These are phyloP conservation scores for Pistacia vera DNA, from an alignment of 345 rosid species.

Conservation along the genomic window DNA sequence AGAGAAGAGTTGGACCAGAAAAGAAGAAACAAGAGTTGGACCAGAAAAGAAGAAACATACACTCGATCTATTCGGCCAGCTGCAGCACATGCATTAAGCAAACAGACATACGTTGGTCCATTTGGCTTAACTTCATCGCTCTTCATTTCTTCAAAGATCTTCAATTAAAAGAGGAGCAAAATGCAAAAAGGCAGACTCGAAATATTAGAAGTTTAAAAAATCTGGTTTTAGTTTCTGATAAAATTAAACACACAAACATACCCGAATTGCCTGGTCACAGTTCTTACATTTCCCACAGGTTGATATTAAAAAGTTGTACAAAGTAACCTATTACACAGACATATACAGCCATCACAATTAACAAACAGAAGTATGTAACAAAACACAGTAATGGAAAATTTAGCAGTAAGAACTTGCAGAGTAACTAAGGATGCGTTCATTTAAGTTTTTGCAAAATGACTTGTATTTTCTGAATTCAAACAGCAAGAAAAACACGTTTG, in stretches of 20 bases:
- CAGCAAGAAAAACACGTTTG: too few species aligned
- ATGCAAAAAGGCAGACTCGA: conserved; percentile 2
- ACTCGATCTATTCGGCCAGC: conserved; percentile 84
- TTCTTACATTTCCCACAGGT: conserved; percentile 89
- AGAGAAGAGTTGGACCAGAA: conserved; percentile 12
- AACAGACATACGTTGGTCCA: conserved; percentile 81
- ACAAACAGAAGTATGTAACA: not conserved
- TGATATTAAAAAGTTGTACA: conserved; percentile 87
- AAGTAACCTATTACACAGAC: conserved; percentile 50
- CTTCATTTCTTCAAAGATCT: conserved; percentile 97
- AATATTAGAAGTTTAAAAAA: not conserved
- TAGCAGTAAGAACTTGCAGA: not conserved
- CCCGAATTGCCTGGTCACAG: conserved; percentile 71
- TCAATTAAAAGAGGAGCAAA: conserved; percentile 16
- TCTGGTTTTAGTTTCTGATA: not conserved
- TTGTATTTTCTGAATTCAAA: too few species aligned
- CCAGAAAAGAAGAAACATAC: conserved; percentile 56
- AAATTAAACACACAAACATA: conserved; percentile 25
- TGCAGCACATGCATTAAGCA: conserved; percentile 89
- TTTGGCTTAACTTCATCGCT: conserved; percentile 85
- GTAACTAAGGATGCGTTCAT: not conserved
- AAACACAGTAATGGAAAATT: not conserved
- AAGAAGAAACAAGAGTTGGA: conserved; percentile 37
- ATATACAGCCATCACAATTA: not conserved
- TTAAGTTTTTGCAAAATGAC: not conserved